Evolutionary conservation across 2,329 filamentous ascomycete genomes (phyloP).

Genomic region (Macrophomina pseudophaseolina): DNA sequence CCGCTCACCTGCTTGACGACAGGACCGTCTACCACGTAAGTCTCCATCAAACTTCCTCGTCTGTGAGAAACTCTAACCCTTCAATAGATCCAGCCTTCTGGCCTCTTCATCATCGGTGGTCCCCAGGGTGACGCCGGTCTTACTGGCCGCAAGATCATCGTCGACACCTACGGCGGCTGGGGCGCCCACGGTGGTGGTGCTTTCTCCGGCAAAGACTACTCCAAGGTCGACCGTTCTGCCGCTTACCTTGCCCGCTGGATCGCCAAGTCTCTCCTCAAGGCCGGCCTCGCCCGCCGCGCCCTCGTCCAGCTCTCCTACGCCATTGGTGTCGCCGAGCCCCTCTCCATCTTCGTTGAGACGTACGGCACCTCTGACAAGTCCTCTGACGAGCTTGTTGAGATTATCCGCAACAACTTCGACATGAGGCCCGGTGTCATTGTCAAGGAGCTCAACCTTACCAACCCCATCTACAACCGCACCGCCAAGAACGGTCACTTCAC

Average conservation of each 20-base stretch:
- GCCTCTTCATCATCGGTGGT: slow-evolving; percentile 98
- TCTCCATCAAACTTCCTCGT: slow-evolving; percentile 30
- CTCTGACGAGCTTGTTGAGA: slow-evolving; percentile 91
- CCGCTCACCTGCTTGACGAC: slow-evolving; percentile 87
- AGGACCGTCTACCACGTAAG: slow-evolving; percentile 92
- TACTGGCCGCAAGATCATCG: slow-evolving; percentile 98
- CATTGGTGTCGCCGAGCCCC: slow-evolving; percentile 97
- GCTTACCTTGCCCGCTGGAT: slow-evolving; percentile 98
- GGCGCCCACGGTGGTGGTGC: slow-evolving; percentile 99
- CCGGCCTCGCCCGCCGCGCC: slow-evolving; percentile 86
- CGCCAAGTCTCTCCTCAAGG: slow-evolving; percentile 93
- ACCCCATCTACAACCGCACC: slow-evolving; percentile 97
- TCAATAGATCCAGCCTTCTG: slow-evolving; percentile 85
- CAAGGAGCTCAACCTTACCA: slow-evolving; percentile 91
- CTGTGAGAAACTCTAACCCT: slow-evolving; percentile 27
- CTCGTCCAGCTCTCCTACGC: slow-evolving; percentile 99
- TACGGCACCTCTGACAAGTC: slow-evolving; percentile 93
- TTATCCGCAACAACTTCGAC: slow-evolving; percentile 96
- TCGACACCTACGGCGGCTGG: slow-evolving; percentile 99
- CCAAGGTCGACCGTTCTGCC: slow-evolving; percentile 98
- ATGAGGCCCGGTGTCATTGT: slow-evolving; percentile 98
- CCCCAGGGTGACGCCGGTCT: slow-evolving; percentile 98
- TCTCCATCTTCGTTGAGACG: slow-evolving; percentile 96
- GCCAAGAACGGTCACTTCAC: slow-evolving; percentile 99
- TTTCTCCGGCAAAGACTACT: slow-evolving; percentile 99